Conservation (phyloP, 164 flowering plant species). For the Vitis rupestris region DNA sequence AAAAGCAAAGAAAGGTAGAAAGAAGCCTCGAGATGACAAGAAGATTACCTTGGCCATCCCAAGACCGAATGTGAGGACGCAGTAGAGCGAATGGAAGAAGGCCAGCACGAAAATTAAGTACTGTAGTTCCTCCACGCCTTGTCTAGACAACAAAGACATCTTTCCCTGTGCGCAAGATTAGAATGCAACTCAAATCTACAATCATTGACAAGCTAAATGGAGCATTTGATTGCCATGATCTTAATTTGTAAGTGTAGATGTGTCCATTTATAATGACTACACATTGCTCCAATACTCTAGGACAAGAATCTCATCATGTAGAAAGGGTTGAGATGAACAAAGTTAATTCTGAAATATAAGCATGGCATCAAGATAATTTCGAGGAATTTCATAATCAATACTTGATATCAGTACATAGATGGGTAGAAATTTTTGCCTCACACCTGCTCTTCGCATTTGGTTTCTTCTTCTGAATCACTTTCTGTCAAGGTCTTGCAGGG, state of each 20-base stretch:
- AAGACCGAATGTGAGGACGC: constrained; percentile 51
- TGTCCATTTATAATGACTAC: no score
- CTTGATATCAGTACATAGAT: neutral
- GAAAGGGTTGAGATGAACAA: no score
- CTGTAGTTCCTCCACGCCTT: constrained; percentile 46
- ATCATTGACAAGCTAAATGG: no score
- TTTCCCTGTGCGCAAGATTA: constrained; percentile 42
- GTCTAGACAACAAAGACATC: constrained; percentile 46
- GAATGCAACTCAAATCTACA: no score
- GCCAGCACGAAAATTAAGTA: constrained; percentile 52
- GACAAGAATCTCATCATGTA: no score
- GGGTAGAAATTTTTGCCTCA: neutral
- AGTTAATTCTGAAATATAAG: no score
- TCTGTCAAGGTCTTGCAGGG: constrained; percentile 36
- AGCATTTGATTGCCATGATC: no score
- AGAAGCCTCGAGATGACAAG: neutral
- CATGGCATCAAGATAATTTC: no score
- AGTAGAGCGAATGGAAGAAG: constrained; percentile 44
- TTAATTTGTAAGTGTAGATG: no score
- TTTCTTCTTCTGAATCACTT: constrained; percentile 36
- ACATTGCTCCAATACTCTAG: no score
- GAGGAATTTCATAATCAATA: no score
- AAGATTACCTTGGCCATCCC: constrained; percentile 60
- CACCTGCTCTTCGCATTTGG: constrained; percentile 41
- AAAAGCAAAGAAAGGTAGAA: neutral